phyloP scores from a whole-genome alignment of 305 asterid species.

The Ruellia speciosa region DNA sequence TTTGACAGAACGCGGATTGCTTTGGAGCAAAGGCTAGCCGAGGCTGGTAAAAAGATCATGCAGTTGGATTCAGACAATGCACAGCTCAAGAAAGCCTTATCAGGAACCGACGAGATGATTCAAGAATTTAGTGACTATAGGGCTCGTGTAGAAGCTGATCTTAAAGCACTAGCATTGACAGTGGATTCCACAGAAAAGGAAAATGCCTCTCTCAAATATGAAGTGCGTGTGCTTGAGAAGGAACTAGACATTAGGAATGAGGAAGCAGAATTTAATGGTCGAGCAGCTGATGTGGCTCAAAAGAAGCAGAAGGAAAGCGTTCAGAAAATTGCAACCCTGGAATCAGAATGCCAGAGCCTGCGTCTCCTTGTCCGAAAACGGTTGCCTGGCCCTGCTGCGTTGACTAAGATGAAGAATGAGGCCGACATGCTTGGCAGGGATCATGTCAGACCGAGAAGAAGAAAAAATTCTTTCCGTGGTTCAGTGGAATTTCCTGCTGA shows the following conservation, averaged over 20 bases:
- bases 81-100: slow-evolving; percentile 47
- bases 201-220: slow-evolving; percentile 55
- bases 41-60: slow-evolving; percentile 36
- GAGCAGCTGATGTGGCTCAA: slow-evolving; percentile 49
- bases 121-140: slow-evolving; percentile 42
- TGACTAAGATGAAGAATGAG: slow-evolving; percentile 61
- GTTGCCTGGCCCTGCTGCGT: slow-evolving; percentile 63
- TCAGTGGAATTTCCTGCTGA: slow-evolving; percentile 35
- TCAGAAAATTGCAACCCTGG: slow-evolving; percentile 53
- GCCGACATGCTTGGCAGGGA: slow-evolving; percentile 43
- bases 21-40: slow-evolving; percentile 42
- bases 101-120: slow-evolving; percentile 48
- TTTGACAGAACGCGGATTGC: slow-evolving; percentile 32
- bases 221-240: slow-evolving; percentile 68
- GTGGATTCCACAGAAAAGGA: slow-evolving; percentile 62
- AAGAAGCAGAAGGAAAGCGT: slow-evolving; percentile 55
- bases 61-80: slow-evolving; percentile 48
- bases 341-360: slow-evolving; percentile 67
- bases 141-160: slow-evolving; percentile 41
- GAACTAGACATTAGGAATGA: slow-evolving; percentile 73
- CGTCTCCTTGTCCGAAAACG: slow-evolving; percentile 62
- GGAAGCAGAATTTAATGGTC: slow-evolving; percentile 54
- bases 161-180: slow-evolving; percentile 34
- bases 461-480: slow-evolving; percentile 31
- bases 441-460: slow-evolving; percentile 34